Evolutionary conservation across 2,329 filamentous ascomycete species (phyloP), one percentile per base, ranked within the genome.

Genomic region (Fusarium liriodendri): DNA sequence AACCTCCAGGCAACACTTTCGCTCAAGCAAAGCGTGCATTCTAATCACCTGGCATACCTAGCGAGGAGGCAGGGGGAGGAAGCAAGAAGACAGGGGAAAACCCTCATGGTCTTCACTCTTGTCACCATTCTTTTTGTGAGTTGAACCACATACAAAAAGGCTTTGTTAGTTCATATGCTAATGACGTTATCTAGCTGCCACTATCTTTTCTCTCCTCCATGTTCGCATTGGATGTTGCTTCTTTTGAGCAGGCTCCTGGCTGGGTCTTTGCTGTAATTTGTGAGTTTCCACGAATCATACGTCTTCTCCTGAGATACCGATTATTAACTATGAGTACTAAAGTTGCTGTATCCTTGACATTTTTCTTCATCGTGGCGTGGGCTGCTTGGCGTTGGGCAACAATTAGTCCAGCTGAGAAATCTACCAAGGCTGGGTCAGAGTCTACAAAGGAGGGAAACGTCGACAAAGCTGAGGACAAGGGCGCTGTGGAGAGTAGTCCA

Each of bases 181-280:
- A n/a, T 10, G n/a, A 29, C 6, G 18, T 1, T 13, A 9, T 52
- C 25, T 13, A 52, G 47, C 25, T 52, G 2, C 47, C 25, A 1
- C 47, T 52, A 2, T 52, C 47, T 0, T 52, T 52, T n/a, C 47
- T 52, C 2, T 32, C 25, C 3, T 52, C 25, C 2, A 6, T 52
- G 13, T 52, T 76, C 33, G 72, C 74, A 2, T 29, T 76, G 8
- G 68, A 75, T 14, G 67, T 72, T 6, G 20, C 35, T 4, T 69
- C 72, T 1, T 76, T 76, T 42, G 59, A 54, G 18, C 32, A 66
- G 6, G 62, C 68, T 6, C 73, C 73, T 10, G 33, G 27, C 5
- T 73, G 73, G 73, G 64, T 64, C 5, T 70, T 73, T 37, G 40
- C 16, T 8, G 45, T 71, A 3, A 69, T 73, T 13, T 52, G 47